A percentile compares a stretch with the other conserved stretches of the same genome.
Evolutionary conservation across 495 filamentous ascomycete species (phyloP).

Genomic region (Neurospora intermedia): DNA sequence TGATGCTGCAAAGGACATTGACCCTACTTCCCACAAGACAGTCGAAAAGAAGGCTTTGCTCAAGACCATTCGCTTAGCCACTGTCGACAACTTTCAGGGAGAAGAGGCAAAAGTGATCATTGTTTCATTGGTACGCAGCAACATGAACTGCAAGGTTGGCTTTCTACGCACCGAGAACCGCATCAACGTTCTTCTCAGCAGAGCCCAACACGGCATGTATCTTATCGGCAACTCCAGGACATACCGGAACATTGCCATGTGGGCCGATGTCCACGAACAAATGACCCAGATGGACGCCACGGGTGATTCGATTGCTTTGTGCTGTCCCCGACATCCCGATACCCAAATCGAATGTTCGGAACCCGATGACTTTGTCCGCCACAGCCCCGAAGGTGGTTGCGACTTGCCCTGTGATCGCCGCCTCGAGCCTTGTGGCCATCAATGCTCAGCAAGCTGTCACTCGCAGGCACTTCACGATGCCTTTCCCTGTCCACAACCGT

Average conservation of each 20-base stretch:
- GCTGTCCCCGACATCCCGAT: slow-evolving; percentile 59
- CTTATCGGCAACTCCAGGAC: slow-evolving; percentile 64
- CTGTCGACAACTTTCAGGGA: slow-evolving; percentile 76
- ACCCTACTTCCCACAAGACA: neutral
- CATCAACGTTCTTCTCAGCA: slow-evolving; percentile 68
- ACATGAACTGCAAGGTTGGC: slow-evolving; percentile 48
- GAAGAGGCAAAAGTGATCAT: slow-evolving; percentile 74
- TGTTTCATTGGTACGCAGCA: slow-evolving; percentile 69
- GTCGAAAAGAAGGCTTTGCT: slow-evolving; percentile 42
- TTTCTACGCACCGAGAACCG: slow-evolving; percentile 68
- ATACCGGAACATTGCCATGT: slow-evolving; percentile 51
- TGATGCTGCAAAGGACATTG: slow-evolving; percentile 14
- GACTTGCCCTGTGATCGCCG: slow-evolving; percentile 46
- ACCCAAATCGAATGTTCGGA: slow-evolving; percentile 43
- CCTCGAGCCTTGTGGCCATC: slow-evolving; percentile 57
- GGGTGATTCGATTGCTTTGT: slow-evolving; percentile 44
- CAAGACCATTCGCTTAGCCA: slow-evolving; percentile 57
- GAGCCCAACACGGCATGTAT: slow-evolving; percentile 77
- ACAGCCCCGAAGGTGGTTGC: slow-evolving; percentile 67
- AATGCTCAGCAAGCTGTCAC: slow-evolving; percentile 62
- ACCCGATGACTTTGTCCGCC: slow-evolving; percentile 51
- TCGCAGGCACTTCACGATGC: slow-evolving; percentile 52
- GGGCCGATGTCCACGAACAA: slow-evolving; percentile 51
- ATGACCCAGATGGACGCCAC: slow-evolving; percentile 40
- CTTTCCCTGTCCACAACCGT: slow-evolving; percentile 51